phyloP scores from a whole-genome alignment of 768 basidiomycete species.

The Pleurotus sapidus region DNA sequence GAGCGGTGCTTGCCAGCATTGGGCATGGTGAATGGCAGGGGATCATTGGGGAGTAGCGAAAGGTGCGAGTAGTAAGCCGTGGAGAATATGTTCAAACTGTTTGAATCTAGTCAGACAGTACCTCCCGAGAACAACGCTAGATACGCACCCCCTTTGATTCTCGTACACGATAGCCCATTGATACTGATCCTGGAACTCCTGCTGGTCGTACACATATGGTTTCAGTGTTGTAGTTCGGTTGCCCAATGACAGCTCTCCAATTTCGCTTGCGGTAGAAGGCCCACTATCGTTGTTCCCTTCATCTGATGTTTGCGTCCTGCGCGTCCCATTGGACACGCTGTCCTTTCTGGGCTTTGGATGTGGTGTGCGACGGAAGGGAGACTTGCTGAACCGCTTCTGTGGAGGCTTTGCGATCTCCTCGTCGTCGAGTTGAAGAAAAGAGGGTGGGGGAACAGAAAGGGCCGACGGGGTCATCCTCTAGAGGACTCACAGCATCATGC shows the following conservation, averaged over 20 bases:
- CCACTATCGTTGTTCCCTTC: not conserved
- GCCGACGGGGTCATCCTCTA: not conserved
- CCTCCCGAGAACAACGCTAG: not conserved
- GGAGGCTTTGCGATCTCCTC: not conserved
- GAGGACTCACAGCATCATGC: no score
- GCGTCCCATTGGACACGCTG: not conserved
- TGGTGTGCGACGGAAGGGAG: not conserved
- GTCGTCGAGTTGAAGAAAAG: constrained; percentile 5
- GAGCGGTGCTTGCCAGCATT: constrained; percentile 33
- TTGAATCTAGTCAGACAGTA: not conserved
- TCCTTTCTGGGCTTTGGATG: not conserved
- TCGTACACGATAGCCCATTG: constrained; percentile 80
- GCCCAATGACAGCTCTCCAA: not conserved
- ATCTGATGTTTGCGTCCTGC: not conserved
- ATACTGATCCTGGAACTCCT: constrained; percentile 43
- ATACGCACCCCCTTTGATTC: constrained; percentile 74
- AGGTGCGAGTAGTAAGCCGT: constrained; percentile 68
- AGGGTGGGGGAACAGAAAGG: constrained; percentile 1
- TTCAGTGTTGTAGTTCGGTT: not conserved
- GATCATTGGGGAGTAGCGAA: constrained; percentile 70
- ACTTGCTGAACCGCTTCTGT: not conserved
- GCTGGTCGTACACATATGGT: not conserved
- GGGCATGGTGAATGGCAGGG: constrained; percentile 70
- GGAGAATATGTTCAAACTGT: constrained; percentile 65
- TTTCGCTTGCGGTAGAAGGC: not conserved